These are phyloP conservation scores for Ceraceosorus guamensis DNA, from an alignment of 1,284 basidiomycete genomes.

Conservation along the genomic window DNA sequence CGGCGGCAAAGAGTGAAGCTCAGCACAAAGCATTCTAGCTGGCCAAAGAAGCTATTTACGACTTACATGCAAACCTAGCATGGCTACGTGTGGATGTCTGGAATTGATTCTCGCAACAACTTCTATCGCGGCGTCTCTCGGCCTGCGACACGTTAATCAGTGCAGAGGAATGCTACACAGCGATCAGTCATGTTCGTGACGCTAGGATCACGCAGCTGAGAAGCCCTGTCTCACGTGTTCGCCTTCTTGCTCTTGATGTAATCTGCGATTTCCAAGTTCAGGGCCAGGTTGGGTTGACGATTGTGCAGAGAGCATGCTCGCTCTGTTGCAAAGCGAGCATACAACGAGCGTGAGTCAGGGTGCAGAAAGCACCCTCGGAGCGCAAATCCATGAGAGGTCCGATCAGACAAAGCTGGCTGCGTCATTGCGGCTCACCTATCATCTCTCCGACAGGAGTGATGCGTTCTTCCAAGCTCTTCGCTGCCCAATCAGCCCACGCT, in stretches of 20 bases:
- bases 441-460: constrained; percentile 25
- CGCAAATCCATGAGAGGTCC: neutral
- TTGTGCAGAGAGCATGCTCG: constrained; percentile 82
- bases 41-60: neutral
- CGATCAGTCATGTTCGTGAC: neutral
- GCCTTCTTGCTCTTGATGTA: constrained; percentile 91
- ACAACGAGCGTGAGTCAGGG: no score
- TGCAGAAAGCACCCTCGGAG: neutral
- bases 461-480: constrained; percentile 30
- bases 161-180: no score
- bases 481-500: constrained; percentile 37
- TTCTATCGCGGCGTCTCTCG: constrained; percentile 79
- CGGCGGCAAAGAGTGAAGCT: neutral
- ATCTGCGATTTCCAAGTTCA: constrained; percentile 88
- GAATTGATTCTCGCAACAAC: constrained; percentile 76
- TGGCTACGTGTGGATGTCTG: constrained; percentile 78
- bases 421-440: constrained; percentile 13
- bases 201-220: neutral
- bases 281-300: constrained; percentile 79
- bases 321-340: no score
- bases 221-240: constrained; percentile 68
- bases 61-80: constrained; percentile 58
- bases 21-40: neutral
- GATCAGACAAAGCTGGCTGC: neutral
- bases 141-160: no score